Evolutionary conservation across 164 flowering plant genomes (phyloP), one percentile per base, ranked within the genome.

Genomic region (Dillenia turbinata): DNA sequence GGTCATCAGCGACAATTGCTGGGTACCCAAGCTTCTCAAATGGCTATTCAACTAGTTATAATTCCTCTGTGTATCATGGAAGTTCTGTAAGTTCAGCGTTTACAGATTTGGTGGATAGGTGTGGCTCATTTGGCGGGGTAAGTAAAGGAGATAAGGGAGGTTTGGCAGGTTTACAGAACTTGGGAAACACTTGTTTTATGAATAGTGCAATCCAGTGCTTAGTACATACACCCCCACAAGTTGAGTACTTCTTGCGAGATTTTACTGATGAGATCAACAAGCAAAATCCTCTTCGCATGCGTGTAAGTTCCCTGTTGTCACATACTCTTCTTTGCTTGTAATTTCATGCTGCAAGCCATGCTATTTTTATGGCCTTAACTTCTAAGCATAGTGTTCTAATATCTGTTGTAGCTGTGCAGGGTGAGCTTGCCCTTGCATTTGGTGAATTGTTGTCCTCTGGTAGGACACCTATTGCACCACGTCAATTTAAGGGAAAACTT

Each of bases 181-280:
- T 92, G 61, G 99, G 99, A 58, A 95, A 95, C 68, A 95, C 99
- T 71, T 95, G 99, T 71, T 95, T 94, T 71, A 94, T 94, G 99
- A 94, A 94, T 73, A 94, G 97, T 78, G 78, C 99, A 44, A 64
- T 94, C 67, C 99, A 95, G 57, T 95, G 99, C 75, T 81, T 95
- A 63, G 89, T 85, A 64, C 99, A 95, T 63, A 95, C 99, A 10
- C 89, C 92, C 3, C 86, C 81, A 3, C 79, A 92, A 54, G 87
- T 78, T 61, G 89, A 89, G 70, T 95, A 88, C 67, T 95, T 95
- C 74, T 67, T 90, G 77, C 78, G 82, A 75, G 97, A 95, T 68
- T 95, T 83, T 68, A 70, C 71, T 46, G 83, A 83, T 54, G 98
- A 95, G 73, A 88, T 95, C 68, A 95, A 95, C 77, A 77, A 73